These are phyloP conservation scores for Piper betle DNA, from an alignment of 164 flowering plant genomes.

Conservation along the genomic window DNA sequence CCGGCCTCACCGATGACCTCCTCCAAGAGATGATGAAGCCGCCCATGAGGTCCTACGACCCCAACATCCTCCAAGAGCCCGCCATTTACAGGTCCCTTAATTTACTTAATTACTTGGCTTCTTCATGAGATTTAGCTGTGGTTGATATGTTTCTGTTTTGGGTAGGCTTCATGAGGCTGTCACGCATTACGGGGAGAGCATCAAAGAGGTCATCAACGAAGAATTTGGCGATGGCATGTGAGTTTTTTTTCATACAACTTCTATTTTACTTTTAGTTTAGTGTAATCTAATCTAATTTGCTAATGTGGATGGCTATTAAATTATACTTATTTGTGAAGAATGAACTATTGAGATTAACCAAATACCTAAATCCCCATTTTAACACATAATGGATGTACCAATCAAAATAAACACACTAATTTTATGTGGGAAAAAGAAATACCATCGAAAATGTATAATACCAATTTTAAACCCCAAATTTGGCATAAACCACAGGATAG, in stretches of 20 bases:
- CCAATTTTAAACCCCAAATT: too few species aligned
- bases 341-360: too few species aligned
- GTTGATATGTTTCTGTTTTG: neutral
- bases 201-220: slow-evolving; percentile 92
- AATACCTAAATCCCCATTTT: too few species aligned
- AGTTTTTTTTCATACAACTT: slow-evolving; percentile 13
- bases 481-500: too few species aligned
- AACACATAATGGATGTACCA: too few species aligned
- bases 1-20: slow-evolving; percentile 41
- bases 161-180: slow-evolving; percentile 83
- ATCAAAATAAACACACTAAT: too few species aligned
- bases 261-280: neutral
- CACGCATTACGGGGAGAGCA: slow-evolving; percentile 96
- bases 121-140: neutral
- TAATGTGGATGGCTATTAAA: too few species aligned
- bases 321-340: too few species aligned
- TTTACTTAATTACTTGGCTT: neutral
- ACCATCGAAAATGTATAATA: too few species aligned
- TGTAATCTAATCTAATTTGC: neutral
- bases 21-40: slow-evolving; percentile 63
- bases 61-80: slow-evolving; percentile 66
- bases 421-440: too few species aligned
- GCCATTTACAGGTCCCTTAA: slow-evolving; percentile 54
- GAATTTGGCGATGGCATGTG: slow-evolving; percentile 99
- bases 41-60: slow-evolving; percentile 61